A percentile compares a stretch with the other conserved stretches of the same genome.
Evolutionary conservation across 495 filamentous ascomycete species (phyloP).

Genomic region (Daldinia childiae): DNA sequence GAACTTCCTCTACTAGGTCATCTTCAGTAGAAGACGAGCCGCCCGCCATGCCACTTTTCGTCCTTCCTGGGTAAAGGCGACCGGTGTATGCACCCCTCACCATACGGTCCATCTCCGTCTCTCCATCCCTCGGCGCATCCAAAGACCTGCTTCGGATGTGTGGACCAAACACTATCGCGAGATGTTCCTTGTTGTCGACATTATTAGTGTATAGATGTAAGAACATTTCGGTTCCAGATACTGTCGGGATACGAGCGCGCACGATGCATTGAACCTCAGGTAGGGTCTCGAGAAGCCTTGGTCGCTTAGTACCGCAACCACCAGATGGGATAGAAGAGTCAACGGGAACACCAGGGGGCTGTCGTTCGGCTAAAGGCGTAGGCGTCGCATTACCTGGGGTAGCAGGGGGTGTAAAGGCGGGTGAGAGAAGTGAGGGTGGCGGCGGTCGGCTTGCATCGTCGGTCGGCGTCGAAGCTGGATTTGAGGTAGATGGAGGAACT

Average conservation of each 20-base stretch:
- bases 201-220: constrained; percentile 94
- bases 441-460: constrained; percentile 36
- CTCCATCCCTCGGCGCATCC: constrained; percentile 81
- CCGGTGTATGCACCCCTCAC: constrained; percentile 93
- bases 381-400: constrained; percentile 72
- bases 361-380: constrained; percentile 45
- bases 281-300: constrained; percentile 72
- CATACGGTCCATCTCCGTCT: constrained; percentile 96
- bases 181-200: constrained; percentile 92
- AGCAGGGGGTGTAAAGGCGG: constrained; percentile 82
- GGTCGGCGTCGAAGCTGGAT: not conserved
- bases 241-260: constrained; percentile 85
- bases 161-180: constrained; percentile 96
- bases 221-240: constrained; percentile 93
- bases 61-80: constrained; percentile 84
- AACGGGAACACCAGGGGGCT: constrained; percentile 62
- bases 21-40: constrained; percentile 5
- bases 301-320: constrained; percentile 64
- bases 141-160: constrained; percentile 82
- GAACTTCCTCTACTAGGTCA: constrained; percentile 28
- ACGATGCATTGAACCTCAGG: constrained; percentile 84
- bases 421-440: constrained; percentile 68
- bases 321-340: constrained; percentile 61
- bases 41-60: constrained; percentile 65
- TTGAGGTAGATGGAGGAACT: not conserved